Base-by-base conservation (phyloP, 441 rosid genomes). In the Jatropha multifida region DNA sequence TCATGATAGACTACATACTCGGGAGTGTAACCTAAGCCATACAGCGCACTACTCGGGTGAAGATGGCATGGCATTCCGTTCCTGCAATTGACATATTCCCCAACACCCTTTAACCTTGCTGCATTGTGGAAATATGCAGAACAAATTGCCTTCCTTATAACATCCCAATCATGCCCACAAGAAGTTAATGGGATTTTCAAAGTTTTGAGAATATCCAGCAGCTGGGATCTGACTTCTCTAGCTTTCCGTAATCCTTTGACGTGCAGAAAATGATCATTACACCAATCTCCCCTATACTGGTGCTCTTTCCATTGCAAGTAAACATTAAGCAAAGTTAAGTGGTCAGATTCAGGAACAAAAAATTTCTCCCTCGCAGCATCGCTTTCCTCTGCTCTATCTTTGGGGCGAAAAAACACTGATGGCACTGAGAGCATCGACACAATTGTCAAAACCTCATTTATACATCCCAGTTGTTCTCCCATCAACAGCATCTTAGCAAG, bases 381-480 rank as follows among this genome's bases (percentile, higher is more conserved):
- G 42, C 98, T 96, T 86, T 96, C 99, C 80, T 96, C 98, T 61
- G 89, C 94, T 78, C 97, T 86, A 58, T 96, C 99, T 80, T 92
- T 91, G 9, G 98, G 99, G 80, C 99, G 86, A 83, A 94, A 96
- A 81, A 96, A 96, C 68, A 96, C 98, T 0, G 99, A 96, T n/a
- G 99, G 99, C 71, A 96, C 99, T 44, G 99, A 96, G 75, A 96
- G 97, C 99, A 96, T 96, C 7, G 98, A 96, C 71, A 96, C 99
- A 59, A 96, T 94, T 2, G 97, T 96, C 88, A 94, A 80, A 69
- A 96, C 98, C 89, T 94, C 98, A 48, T 94, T 86, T 73, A 94
- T 55, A 80, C 99, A 96, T 46, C 76, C 88, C 13, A 96, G 87
- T 74, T 82, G 88, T 74, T 91, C 99, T 20, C 99, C 99, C 88